These are phyloP conservation scores for Coemansia sp. DNA, from an alignment of 192 early-diverging fungal species.

Conservation along the genomic window DNA sequence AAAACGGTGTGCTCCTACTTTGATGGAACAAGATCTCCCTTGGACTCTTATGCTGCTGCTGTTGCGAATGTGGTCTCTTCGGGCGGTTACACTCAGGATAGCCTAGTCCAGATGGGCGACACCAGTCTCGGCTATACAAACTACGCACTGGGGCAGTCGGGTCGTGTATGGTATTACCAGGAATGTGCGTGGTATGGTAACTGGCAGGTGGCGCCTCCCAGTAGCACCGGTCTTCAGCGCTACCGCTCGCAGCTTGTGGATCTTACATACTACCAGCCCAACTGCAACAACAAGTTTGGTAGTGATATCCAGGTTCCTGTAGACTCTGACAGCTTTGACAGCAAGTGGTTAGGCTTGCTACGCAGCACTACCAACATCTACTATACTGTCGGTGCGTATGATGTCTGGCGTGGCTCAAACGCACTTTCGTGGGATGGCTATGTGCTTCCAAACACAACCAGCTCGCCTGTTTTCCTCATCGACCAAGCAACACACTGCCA, in stretches of 20 bases:
- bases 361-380: conserved; percentile 29
- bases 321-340: conserved; percentile 24
- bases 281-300: conserved; percentile 47
- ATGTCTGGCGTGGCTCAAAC: conserved; percentile 28
- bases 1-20: conserved; percentile 30
- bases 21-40: conserved; percentile 13
- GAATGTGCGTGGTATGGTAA: conserved; percentile 66
- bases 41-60: conserved; percentile 30
- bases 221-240: conserved; percentile 20
- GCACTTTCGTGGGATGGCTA: conserved; percentile 20
- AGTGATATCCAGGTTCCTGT: conserved; percentile 20
- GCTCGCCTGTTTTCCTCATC: conserved; percentile 27
- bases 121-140: conserved; percentile 30
- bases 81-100: conserved; percentile 11
- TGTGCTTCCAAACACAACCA: conserved; percentile 21
- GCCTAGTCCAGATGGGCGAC: conserved; percentile 26
- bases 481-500: conserved; percentile 27
- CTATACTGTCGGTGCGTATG: conserved; percentile 25
- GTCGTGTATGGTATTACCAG: conserved; percentile 60
- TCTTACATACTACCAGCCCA: conserved; percentile 31
- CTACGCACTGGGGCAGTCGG: conserved; percentile 34
- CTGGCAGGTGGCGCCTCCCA: conserved; percentile 49
- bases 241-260: conserved; percentile 41
- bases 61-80: conserved; percentile 13
- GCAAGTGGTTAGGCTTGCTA: conserved; percentile 29